Base-by-base conservation (phyloP, 768 basidiomycete genomes). In the Termitomyces sp. region DNA sequence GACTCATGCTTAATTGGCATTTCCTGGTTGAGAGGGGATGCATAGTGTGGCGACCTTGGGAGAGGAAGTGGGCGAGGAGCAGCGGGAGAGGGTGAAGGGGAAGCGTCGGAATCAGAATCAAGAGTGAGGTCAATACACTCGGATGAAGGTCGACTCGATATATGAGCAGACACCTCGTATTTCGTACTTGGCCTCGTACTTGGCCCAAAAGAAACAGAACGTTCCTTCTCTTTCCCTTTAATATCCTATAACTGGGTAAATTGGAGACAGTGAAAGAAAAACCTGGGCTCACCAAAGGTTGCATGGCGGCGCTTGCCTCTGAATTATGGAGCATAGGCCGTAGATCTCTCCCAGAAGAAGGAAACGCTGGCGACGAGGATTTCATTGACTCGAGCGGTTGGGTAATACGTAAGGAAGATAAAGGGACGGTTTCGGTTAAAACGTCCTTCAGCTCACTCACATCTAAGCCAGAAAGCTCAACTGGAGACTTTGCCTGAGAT, bases 401-500 rank as follows among this genome's bases (percentile, higher is more conserved):
- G 44, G 56, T 41, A 40, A 20, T 8, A 28, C n/a, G 32, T 20
- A 14, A 20, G 4, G 49, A 16, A 20, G 61, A 50, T 38, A 53
- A 43, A 18, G 52, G 38, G 10, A 59, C 32, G 9, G 55, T 20
- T 2, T 46, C 23, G 13, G 38, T 48, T 26, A 62, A 49, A 18
- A 56, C 58, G 36, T 62, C 58, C 40, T 59, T 59, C 50, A 59
- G 38, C 40, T 55, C 51, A 30, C 58, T 56, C 61, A 62, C 44
- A 51, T 62, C 61, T 10, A 62, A 38, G 5, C 35, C 61, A 3
- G 57, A 58, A 30, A 47, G 50, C 12, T 26, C 35, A 16, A 33
- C 28, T 40, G 49, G 41, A 14, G 41, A 18, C 16, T 41, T 41
- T 46, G 16, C 49, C 33, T 48, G 50, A 50, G 61, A 61, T n/a